phyloP scores from a whole-genome alignment of 805 yeast species.

The Kurtzmaniella cleridarum region DNA sequence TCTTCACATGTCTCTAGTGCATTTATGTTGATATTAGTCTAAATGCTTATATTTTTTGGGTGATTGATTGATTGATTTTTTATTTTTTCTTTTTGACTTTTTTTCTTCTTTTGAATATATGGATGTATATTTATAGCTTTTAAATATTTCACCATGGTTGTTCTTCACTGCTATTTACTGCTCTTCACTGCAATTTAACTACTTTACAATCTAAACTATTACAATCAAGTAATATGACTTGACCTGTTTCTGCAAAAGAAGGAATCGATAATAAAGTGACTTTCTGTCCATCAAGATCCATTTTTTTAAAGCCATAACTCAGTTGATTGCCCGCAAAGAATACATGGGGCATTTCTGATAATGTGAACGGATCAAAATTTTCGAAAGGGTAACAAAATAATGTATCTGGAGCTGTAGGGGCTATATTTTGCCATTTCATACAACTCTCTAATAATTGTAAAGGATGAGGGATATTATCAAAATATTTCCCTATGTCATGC shows the following conservation, averaged over 20 bases:
- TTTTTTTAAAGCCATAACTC: slow-evolving; percentile 30
- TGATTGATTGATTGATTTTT: no score
- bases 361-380: slow-evolving; percentile 71
- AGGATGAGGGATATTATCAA: slow-evolving; percentile 34
- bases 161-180: no score
- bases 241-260: slow-evolving; percentile 57
- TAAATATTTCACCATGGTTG: no score
- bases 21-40: no score
- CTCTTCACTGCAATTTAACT: slow-evolving; percentile 31
- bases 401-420: slow-evolving; percentile 97
- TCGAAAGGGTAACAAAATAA: slow-evolving; percentile 82
- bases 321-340: slow-evolving; percentile 85
- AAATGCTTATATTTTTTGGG: no score
- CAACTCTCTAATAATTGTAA: slow-evolving; percentile 52
- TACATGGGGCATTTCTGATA: slow-evolving; percentile 71
- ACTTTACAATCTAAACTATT: slow-evolving; percentile 39
- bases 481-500: slow-evolving; percentile 68
- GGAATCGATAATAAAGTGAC: slow-evolving; percentile 54
- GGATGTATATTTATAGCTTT: no score
- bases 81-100: no score
- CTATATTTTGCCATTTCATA: slow-evolving; percentile 76
- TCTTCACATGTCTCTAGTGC: no score
- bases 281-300: slow-evolving; percentile 13
- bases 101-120: no score
- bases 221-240: slow-evolving; percentile 25